Conservation (phyloP, 2,329 filamentous ascomycete genomes). For the Mariannaea elegans region DNA sequence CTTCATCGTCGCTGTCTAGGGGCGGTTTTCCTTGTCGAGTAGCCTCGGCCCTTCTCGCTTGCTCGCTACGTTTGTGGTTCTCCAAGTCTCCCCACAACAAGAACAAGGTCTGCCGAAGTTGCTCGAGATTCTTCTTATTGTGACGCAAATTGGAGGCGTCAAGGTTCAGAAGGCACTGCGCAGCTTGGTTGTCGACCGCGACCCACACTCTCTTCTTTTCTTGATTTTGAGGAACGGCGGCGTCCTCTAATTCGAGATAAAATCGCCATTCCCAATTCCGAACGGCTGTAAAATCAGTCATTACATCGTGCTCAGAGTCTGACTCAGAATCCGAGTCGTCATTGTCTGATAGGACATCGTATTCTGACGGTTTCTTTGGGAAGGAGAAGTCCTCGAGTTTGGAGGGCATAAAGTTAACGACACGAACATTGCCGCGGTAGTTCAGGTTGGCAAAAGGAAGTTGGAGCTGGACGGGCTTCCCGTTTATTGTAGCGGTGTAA, state of each 20-base stretch:
- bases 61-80: conserved; percentile 65
- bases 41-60: conserved; percentile 40
- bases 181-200: conserved; percentile 68
- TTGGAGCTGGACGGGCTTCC: conserved; percentile 45
- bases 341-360: conserved; percentile 58
- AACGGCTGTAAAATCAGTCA: conserved; percentile 36
- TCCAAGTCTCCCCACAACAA: conserved; percentile 87
- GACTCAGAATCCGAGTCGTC: conserved; percentile 37
- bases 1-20: conserved; percentile 50
- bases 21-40: conserved; percentile 45
- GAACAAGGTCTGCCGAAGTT: conserved; percentile 76
- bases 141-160: conserved; percentile 64
- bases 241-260: conserved; percentile 79
- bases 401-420: conserved; percentile 81
- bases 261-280: conserved; percentile 84
- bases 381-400: conserved; percentile 76
- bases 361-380: conserved; percentile 54
- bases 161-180: conserved; percentile 57
- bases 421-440: conserved; percentile 75
- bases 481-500: conserved; percentile 55
- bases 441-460: conserved; percentile 80
- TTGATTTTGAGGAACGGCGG: conserved; percentile 44
- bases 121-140: conserved; percentile 56
- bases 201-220: conserved; percentile 68
- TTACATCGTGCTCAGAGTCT: conserved; percentile 37